Base-by-base conservation (phyloP, 169 alveolate species). In the Plasmodium berghei region DNA sequence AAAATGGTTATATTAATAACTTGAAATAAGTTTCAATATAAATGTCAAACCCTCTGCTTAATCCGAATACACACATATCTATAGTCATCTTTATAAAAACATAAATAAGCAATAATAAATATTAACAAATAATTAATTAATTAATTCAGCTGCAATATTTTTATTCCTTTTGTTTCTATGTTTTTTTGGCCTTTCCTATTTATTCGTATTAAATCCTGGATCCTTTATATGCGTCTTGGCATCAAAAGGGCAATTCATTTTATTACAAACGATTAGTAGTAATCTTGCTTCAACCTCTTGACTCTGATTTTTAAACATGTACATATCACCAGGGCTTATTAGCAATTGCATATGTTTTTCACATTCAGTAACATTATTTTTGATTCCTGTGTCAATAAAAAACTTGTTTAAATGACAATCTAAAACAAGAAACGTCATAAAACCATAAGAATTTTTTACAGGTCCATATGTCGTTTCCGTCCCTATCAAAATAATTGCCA, bases 301-400 rank as follows among this genome's bases (percentile, higher is more conserved):
- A 86, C 91, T 86, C n/a, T 86, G 74, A 59, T 86, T 86, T 86
- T 86, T 86, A 58, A 86, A 86, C 87, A 72, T 86, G 59, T 86
- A 86, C 67, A 72, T 86, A 86, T 86, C 91, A 48, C 91, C 91
- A 16, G 91, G 91, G 62, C 91, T 59, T 28, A 86, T 86, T 86
- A 86, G 59, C 69, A 86, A 72, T 46, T 86, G 91, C 91, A 86
- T 86, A 61, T 86, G 91, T 28, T 86, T 86, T 71, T 86, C 91
- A 63, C 91, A 86, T 86, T 86, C 91, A 16, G 72, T 86, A 71
- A 72, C 71, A 54, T 86, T 86, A 58, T 72, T 69, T 58, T 69
- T 86, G 22, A 70, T 86, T 70, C 91, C 91, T 59, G 91, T 86
- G 24, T 86, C 91, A 62, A 86, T 86, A 52, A 71, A 86, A 52